Evolutionary conservation across 805 yeast genomes (phyloP), one percentile per base, ranked within the genome.

Genomic region (Nakazawaea molendinolei): DNA sequence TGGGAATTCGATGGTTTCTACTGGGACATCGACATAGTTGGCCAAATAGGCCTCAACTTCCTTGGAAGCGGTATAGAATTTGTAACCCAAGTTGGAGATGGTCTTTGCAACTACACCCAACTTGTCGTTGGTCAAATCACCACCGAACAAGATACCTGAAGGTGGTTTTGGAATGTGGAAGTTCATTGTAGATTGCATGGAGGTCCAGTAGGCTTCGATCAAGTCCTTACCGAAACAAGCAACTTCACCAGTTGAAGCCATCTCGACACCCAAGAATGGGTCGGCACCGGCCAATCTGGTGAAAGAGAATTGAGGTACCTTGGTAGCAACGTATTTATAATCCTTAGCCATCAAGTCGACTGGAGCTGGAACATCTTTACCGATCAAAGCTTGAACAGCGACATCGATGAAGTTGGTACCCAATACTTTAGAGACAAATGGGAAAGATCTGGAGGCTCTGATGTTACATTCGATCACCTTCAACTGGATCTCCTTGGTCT

Each of bases 211-310:
- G 23, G 97, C 95, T 63, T 92, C 97, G 39, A 72, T 51, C 44
- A 82, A 60, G 60, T 86, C 81, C 44, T 69, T 69, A 50, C 99
- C 99, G 57, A 92, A 92, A 58, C 96, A 85, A 21, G 98, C 98
- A 57, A 92, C 84, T 67, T 92, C 99, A 62, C 99, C 99, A 35
- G 99, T 92, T 9, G 97, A 89, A 5, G 97, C 81, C 99, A 92
- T 92, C 68, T 92, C 99, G 48, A 92, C 98, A 46, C 98, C 98
- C 56, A 92, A 71, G 73, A 85, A 89, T 45, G 99, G 99, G 62
- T 92, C 99, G 34, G 99, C 99, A 48, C 98, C 99, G 14, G 97
- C 97, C 53, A 92, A 72, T 68, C 99, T 80, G 26, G 97, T 89
- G 70, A 92, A 92, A 6, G 97, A 90, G 65, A 92, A 92, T 67